Conservation (phyloP, 1,284 basidiomycete species). For the Vanrija sp. region DNA sequence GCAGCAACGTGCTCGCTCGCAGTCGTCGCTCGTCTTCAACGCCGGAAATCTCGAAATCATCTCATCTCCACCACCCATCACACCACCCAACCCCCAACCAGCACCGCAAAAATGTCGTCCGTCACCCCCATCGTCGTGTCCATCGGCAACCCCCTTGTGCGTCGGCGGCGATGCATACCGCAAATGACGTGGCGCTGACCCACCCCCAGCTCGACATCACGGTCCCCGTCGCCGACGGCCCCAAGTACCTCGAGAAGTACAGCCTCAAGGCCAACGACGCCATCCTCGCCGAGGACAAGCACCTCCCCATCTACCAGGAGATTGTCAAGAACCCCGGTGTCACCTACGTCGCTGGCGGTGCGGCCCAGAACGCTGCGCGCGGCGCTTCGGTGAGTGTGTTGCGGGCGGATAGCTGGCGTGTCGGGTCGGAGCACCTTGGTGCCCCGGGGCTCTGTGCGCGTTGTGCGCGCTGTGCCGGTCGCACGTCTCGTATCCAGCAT, state of each 20-base stretch:
- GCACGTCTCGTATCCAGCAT: too few species aligned
- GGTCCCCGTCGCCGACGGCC: conserved; percentile 65
- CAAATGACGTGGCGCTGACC: not conserved
- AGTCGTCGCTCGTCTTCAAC: too few species aligned
- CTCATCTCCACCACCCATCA: not conserved
- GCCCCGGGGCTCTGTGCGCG: too few species aligned
- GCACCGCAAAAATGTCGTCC: conserved; percentile 13
- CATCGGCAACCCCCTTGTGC: conserved; percentile 74
- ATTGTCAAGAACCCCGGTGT: conserved; percentile 72
- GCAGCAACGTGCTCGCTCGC: not conserved
- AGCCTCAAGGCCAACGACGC: conserved; percentile 92
- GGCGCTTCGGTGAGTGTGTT: conserved; percentile 77
- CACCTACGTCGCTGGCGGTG: conserved; percentile 93
- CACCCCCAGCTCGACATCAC: conserved; percentile 71
- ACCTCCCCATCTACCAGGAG: conserved; percentile 83
- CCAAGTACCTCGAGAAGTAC: conserved; percentile 85
- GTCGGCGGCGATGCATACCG: conserved; percentile 6
- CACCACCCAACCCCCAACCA: not conserved
- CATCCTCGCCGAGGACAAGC: conserved; percentile 88
- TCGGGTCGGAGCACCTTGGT: not conserved
- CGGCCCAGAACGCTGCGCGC: conserved; percentile 93
- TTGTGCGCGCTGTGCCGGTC: too few species aligned
- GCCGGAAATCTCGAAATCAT: too few species aligned
- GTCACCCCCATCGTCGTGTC: conserved; percentile 59
- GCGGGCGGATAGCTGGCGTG: too few species aligned